Conservation (phyloP, 2,329 filamentous ascomycete genomes). For the Diaporthe nobilis region DNA sequence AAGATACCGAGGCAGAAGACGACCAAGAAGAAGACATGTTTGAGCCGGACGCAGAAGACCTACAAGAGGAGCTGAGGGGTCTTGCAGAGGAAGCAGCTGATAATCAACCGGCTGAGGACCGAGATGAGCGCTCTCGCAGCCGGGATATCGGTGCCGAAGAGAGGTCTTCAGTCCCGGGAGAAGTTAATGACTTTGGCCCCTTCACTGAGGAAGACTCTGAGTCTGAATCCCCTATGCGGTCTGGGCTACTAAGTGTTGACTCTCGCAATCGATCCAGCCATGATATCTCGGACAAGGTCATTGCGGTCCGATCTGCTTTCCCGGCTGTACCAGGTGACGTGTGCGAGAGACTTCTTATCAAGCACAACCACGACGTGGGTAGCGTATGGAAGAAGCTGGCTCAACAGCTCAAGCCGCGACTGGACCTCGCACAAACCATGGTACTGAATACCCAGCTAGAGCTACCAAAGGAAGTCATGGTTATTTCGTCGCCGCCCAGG, state of each 20-base stretch:
- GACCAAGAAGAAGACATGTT: slow-evolving; percentile 38
- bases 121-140: slow-evolving; percentile 4
- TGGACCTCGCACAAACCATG: slow-evolving; percentile 42
- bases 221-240: neutral
- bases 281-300: slow-evolving; percentile 41
- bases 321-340: slow-evolving; percentile 54
- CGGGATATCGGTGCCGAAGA: slow-evolving; percentile 51
- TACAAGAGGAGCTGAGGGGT: slow-evolving; percentile 54
- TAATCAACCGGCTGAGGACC: slow-evolving; percentile 32
- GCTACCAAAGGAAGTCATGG: slow-evolving; percentile 41
- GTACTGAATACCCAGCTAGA: slow-evolving; percentile 40
- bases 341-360: slow-evolving; percentile 54
- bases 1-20: slow-evolving; percentile 44
- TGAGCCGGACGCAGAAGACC: slow-evolving; percentile 46
- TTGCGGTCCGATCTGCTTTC: slow-evolving; percentile 55
- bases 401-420: slow-evolving; percentile 50
- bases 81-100: slow-evolving; percentile 47
- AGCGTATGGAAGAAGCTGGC: slow-evolving; percentile 56
- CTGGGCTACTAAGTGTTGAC: neutral
- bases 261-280: slow-evolving; percentile 6
- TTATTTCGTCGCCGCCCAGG: slow-evolving; percentile 39
- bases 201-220: slow-evolving; percentile 8
- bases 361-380: slow-evolving; percentile 53
- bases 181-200: slow-evolving; percentile 17
- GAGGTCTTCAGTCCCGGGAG: neutral